phyloP scores from a whole-genome alignment of 2,329 filamentous ascomycete species.

The Aspergillus uvarum region DNA sequence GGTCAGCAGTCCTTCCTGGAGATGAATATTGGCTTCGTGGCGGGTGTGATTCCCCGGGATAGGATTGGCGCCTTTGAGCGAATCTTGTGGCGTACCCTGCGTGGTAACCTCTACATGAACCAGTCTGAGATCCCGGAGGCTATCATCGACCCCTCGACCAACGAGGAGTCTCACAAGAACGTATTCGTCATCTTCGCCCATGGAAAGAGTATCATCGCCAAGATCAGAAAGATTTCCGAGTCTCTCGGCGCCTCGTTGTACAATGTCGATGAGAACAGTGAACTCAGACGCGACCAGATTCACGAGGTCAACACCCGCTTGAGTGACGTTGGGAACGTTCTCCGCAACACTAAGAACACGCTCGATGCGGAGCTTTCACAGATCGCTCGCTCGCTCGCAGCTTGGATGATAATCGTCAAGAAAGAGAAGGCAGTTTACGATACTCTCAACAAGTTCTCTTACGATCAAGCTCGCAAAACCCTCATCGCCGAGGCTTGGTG shows the following conservation, averaged over 20 bases:
- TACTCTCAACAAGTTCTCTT: conserved; percentile 93
- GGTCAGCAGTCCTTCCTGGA: conserved; percentile 86
- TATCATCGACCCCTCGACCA: conserved; percentile 86
- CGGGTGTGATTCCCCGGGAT: conserved; percentile 90
- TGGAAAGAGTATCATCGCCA: conserved; percentile 95
- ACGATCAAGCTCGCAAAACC: conserved; percentile 91
- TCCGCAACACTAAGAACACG: conserved; percentile 92
- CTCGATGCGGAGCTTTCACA: conserved; percentile 89
- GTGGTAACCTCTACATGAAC: conserved; percentile 99
- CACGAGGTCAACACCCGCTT: conserved; percentile 95
- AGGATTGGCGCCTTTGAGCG: conserved; percentile 94
- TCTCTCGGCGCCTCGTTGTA: conserved; percentile 95
- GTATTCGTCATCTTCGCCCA: conserved; percentile 99
- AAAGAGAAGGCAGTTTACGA: conserved; percentile 99
- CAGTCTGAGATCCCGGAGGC: conserved; percentile 96
- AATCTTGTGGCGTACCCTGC: conserved; percentile 94
- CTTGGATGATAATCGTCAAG: conserved; percentile 96
- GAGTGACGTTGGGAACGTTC: conserved; percentile 84
- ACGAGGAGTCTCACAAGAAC: conserved; percentile 92
- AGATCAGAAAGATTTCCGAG: conserved; percentile 98
- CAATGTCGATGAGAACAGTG: conserved; percentile 95
- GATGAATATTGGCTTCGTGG: conserved; percentile 98
- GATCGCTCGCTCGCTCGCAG: conserved; percentile 86
- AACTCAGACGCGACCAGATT: conserved; percentile 90
- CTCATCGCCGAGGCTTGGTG: conserved; percentile 98